Base-by-base conservation (phyloP, 179 eudicot species). In the Dionaea muscipula region DNA sequence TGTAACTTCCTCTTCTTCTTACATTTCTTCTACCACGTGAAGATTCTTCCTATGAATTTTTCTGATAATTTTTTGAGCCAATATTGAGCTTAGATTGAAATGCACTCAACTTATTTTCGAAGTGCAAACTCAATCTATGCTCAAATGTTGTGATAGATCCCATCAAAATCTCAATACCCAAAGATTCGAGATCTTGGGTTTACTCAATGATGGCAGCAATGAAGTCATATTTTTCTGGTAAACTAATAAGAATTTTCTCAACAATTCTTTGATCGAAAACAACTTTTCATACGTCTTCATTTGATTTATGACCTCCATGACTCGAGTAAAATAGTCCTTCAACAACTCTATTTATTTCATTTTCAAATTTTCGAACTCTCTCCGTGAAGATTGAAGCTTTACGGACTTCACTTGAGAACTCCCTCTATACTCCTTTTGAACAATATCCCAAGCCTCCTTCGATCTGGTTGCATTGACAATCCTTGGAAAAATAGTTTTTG, bases 361-460 rank as follows among this genome's bases (percentile, higher is more conserved):
- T 35, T 48, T 53, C 15, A 51, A 9, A 15, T 44, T 62, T 10
- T 67, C 69, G 24, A 67, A 67, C 10, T 55, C 37, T 38, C 63
- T 63, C 43, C 48, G 38, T 28, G 59, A 20, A 5, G 44, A 36
- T 25, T 37, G 33, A 1, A 59, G 45, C 36, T 39, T 38, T 9
- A 53, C 26, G 1, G 33, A 7, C 27, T 5, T 58, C 23, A 53
- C 57, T 39, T 56, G 50, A 1, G 22, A 33, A 18, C 33, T 22
- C 1, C 57, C 57, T 52, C 37, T n/a, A 28, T 28, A 63, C 15
- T 55, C 56, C 12, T 63, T n/a, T 17, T 50, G 3, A 2, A 51
- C 43, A 28, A 22, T 62, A 26, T n/a, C 27, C 51, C 63, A 68
- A 25, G 63, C 72, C 17, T 51, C 55, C n/a, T 45, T 62, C 35